phyloP scores from a whole-genome alignment of 2,329 filamentous ascomycete genomes.

The Sclerotinia glacialis region DNA sequence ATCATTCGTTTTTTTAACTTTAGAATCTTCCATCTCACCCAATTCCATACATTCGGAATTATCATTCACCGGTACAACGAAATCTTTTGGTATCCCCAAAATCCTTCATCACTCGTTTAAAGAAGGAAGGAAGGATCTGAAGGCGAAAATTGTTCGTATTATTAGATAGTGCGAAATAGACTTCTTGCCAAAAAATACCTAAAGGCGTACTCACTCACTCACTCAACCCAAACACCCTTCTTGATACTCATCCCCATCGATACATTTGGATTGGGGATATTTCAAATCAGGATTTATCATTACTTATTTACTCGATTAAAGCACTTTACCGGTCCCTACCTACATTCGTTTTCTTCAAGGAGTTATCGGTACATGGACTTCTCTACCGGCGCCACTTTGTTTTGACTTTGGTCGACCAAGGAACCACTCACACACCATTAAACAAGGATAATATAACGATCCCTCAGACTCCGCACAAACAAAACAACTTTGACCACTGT shows the following conservation, averaged over 20 bases:
- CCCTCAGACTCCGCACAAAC: constrained; percentile 27
- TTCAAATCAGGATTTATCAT: too few species aligned
- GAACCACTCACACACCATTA: constrained; percentile 34
- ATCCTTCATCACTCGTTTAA: background rate
- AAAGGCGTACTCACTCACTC: background rate
- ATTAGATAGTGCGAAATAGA: background rate
- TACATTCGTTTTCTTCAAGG: constrained; percentile 2
- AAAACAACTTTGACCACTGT: constrained; percentile 29
- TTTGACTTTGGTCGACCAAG: constrained; percentile 37
- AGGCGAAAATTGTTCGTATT: constrained; percentile 5
- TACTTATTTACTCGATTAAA: background rate
- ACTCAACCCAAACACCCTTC: background rate
- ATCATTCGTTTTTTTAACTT: constrained; percentile 11
- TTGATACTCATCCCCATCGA: too few species aligned
- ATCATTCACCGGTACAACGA: background rate
- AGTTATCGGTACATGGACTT: constrained; percentile 12
- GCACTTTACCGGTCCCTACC: background rate
- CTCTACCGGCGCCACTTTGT: constrained; percentile 27
- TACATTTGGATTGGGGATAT: too few species aligned
- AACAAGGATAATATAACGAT: constrained; percentile 31
- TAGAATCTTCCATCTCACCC: background rate
- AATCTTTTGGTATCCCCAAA: background rate
- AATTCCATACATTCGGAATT: background rate
- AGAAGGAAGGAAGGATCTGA: background rate
- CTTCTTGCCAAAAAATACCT: background rate